Conservation (phyloP, 345 rosid species). For the Fremontodendron californicum region DNA sequence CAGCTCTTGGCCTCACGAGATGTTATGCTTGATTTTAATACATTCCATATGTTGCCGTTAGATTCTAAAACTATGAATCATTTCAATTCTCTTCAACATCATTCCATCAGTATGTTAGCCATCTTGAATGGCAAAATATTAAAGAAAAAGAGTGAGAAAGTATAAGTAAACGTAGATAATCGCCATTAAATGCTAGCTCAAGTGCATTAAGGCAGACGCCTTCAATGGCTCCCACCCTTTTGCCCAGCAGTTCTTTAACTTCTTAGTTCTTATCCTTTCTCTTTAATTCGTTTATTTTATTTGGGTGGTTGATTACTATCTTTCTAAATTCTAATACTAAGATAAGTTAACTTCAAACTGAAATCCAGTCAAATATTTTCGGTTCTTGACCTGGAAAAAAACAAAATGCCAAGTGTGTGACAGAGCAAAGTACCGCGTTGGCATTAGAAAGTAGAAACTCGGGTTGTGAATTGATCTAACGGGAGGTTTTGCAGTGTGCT, state of each 20-base stretch:
- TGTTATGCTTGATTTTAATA: conserved; percentile 43
- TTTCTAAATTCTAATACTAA: no score
- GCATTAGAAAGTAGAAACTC: no score
- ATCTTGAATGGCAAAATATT: neutral
- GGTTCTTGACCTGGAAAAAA: no score
- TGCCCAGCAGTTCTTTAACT: neutral
- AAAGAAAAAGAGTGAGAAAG: neutral
- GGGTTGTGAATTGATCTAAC: no score
- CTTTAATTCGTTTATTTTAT: neutral
- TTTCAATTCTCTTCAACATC: neutral
- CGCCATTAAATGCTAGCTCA: conserved; percentile 8
- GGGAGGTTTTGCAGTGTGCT: no score
- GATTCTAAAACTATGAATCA: neutral
- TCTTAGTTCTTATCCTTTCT: neutral
- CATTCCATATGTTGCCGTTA: conserved; percentile 11
- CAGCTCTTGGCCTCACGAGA: conserved; percentile 54
- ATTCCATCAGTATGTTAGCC: neutral
- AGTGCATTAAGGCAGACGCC: neutral
- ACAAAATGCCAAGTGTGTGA: no score
- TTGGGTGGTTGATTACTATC: no score
- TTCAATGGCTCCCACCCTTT: neutral
- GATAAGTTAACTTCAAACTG: no score
- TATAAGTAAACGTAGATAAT: neutral
- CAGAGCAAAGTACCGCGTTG: no score
- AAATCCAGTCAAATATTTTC: no score